These are phyloP conservation scores for Phytophthora boehmeriae DNA, from an alignment of 352 stramenopile genomes.

Conservation along the genomic window DNA sequence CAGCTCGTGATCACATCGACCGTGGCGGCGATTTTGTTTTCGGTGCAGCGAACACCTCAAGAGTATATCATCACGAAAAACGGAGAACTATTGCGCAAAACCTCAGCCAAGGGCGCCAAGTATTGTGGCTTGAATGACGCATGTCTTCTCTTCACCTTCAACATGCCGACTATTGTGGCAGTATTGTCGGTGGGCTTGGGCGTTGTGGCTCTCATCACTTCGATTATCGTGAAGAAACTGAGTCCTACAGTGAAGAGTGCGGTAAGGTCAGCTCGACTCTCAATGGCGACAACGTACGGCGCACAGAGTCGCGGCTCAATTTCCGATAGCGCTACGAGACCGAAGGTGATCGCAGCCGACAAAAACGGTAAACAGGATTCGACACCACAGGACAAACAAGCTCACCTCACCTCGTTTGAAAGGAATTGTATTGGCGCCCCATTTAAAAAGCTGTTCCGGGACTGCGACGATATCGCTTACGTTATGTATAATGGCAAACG, in stretches of 20 bases:
- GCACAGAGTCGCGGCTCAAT: background rate
- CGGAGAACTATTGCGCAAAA: slow-evolving; percentile 12
- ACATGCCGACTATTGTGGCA: slow-evolving; percentile 4
- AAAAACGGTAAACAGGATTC: background rate
- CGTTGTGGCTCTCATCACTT: slow-evolving; percentile 6
- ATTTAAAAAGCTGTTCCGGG: slow-evolving; percentile 17
- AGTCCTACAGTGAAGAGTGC: slow-evolving; percentile 1
- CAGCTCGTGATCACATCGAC: slow-evolving; percentile 11
- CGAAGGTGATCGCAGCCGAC: background rate
- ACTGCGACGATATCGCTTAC: slow-evolving; percentile 26
- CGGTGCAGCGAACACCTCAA: slow-evolving; percentile 5
- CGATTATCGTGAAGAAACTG: slow-evolving; percentile 1
- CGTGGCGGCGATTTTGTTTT: slow-evolving; percentile 2
- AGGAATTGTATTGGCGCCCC: slow-evolving; percentile 11
- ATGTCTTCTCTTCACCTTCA: slow-evolving; percentile 20
- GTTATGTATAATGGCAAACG: slow-evolving; percentile 9
- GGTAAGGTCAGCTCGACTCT: slow-evolving; percentile 1
- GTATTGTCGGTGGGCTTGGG: slow-evolving; percentile 8
- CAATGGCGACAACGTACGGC: background rate
- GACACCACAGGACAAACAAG: background rate
- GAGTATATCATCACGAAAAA: slow-evolving; percentile 13
- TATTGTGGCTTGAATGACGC: slow-evolving; percentile 25
- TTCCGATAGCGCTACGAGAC: background rate
- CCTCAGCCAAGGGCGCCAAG: slow-evolving; percentile 10
- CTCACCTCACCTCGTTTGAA: slow-evolving; percentile 13